These are phyloP conservation scores for Knoxia roxburghii DNA, from an alignment of 257 asterid species.

Conservation along the genomic window DNA sequence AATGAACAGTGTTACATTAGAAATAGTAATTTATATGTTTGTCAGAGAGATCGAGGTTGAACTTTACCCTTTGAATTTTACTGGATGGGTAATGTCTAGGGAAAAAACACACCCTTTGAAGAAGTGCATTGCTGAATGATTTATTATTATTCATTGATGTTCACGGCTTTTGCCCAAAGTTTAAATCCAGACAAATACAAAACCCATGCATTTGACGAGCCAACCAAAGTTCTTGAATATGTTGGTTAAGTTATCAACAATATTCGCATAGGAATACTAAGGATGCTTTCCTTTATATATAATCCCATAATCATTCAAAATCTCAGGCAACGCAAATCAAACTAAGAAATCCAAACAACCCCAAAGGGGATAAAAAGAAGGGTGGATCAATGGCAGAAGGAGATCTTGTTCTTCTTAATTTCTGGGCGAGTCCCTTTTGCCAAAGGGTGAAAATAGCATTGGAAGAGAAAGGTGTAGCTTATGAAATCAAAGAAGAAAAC, in stretches of 20 bases:
- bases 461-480: conserved; percentile 57
- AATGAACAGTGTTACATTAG: too few relatives aligned
- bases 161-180: conserved; percentile 1
- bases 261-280: background rate
- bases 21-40: too few relatives aligned
- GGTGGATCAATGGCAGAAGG: conserved; percentile 48
- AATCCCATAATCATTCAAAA: background rate
- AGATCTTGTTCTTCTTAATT: conserved; percentile 50
- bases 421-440: conserved; percentile 58
- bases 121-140: background rate
- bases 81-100: too few relatives aligned
- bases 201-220: conserved; percentile 11
- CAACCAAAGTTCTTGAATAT: conserved; percentile 8
- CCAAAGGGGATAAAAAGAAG: background rate
- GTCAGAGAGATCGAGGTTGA: too few relatives aligned
- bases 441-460: conserved; percentile 48
- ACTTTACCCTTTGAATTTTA: too few relatives aligned
- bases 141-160: background rate
- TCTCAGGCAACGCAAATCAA: background rate
- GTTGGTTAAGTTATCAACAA: background rate
- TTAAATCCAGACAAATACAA: conserved; percentile 8
- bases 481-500: conserved; percentile 42
- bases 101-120: too few relatives aligned
- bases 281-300: background rate
- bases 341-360: background rate